Evolutionary conservation across 306 rosid species (phyloP).

Genomic region (Lotus japonicus): DNA sequence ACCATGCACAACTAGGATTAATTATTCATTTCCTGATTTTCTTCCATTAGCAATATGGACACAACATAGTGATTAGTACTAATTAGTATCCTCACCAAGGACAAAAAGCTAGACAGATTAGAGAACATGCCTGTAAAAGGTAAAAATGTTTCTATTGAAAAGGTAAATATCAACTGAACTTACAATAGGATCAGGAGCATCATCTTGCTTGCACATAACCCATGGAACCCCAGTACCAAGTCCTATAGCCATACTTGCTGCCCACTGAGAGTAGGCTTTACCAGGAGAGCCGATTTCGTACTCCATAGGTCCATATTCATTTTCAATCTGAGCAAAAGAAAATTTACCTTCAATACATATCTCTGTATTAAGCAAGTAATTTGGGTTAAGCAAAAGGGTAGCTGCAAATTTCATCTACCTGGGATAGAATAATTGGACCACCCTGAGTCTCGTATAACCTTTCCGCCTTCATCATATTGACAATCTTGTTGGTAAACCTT

Average conservation of each 20-base stretch:
- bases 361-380: not conserved
- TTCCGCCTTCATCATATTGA: constrained; percentile 95
- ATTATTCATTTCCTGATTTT: constrained; percentile 24
- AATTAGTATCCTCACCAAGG: constrained; percentile 35
- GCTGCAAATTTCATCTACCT: constrained; percentile 41
- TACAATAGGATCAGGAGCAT: constrained; percentile 98
- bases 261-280: constrained; percentile 77
- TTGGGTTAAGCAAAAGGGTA: constrained; percentile 10
- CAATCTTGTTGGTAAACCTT: constrained; percentile 77
- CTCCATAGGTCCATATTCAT: constrained; percentile 94
- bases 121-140: not conserved
- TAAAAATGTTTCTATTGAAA: not conserved
- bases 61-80: constrained; percentile 17
- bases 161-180: constrained; percentile 28
- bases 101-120: not conserved
- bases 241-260: constrained; percentile 88
- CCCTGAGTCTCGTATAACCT: constrained; percentile 75
- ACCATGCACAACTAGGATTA: constrained; percentile 31
- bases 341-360: not conserved
- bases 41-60: constrained; percentile 24
- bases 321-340: constrained; percentile 69
- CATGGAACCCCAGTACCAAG: constrained; percentile 96
- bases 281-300: constrained; percentile 85
- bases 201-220: constrained; percentile 99
- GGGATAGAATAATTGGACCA: constrained; percentile 95